Evolutionary conservation across 164 flowering plant species (phyloP).

Genomic region (Protea cynaroides): DNA sequence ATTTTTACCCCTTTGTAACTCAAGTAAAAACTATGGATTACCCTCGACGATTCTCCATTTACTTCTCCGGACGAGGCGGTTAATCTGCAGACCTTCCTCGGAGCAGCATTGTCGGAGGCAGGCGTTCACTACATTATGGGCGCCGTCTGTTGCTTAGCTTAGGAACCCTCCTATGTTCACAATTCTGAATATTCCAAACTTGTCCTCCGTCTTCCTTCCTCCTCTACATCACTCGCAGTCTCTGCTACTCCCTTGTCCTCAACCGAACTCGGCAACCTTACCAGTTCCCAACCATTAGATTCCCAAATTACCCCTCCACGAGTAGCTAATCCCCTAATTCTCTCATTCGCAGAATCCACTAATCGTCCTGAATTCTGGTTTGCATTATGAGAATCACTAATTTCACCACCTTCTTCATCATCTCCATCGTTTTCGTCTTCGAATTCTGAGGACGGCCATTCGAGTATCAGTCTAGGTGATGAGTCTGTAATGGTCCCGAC

Average conservation of each 20-base stretch:
- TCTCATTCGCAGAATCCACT: conserved; percentile 19
- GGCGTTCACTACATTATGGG: too few relatives aligned
- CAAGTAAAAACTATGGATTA: too few relatives aligned
- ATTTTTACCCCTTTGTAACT: too few relatives aligned
- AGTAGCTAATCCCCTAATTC: conserved; percentile 41
- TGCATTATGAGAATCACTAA: neutral
- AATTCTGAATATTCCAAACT: conserved; percentile 20
- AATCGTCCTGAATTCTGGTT: neutral
- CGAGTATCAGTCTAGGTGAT: conserved; percentile 60
- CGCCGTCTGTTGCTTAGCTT: too few relatives aligned
- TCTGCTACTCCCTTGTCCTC: conserved; percentile 5
- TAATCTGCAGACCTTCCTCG: too few relatives aligned
- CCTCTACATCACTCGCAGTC: neutral
- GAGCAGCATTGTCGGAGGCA: too few relatives aligned
- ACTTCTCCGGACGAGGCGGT: too few relatives aligned
- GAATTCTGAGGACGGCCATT: conserved; percentile 30
- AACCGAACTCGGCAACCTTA: conserved; percentile 17
- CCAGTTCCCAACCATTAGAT: conserved; percentile 50
- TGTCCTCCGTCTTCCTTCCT: conserved; percentile 11
- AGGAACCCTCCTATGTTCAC: too few relatives aligned
- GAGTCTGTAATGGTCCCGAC: conserved; percentile 5
- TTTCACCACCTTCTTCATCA: conserved; percentile 14
- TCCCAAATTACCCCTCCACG: conserved; percentile 45
- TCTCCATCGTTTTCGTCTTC: too few relatives aligned
- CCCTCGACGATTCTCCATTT: too few relatives aligned